A percentile compares a stretch with the other conserved stretches of the same genome.
These are phyloP conservation scores for Verticillium tricorpus DNA, from an alignment of 2,329 filamentous ascomycete species.

Conservation along the genomic window DNA sequence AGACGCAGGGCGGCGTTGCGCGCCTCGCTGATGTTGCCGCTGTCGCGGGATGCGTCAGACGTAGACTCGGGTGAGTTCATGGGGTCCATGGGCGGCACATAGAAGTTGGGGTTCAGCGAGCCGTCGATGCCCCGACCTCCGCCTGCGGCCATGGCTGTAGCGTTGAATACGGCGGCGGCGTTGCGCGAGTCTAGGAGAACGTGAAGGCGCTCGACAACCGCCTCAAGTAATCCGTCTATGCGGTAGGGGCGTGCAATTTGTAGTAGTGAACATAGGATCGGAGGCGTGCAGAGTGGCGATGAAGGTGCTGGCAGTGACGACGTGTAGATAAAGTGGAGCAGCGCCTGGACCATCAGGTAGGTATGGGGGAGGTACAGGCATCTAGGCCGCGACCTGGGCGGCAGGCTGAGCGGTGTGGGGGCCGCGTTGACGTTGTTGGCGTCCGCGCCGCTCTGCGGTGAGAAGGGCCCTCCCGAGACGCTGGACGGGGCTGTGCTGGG, in stretches of 20 bases:
- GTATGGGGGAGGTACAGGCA: constrained; percentile 93
- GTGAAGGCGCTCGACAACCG: constrained; percentile 86
- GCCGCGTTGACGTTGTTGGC: constrained; percentile 48
- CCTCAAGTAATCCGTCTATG: constrained; percentile 87
- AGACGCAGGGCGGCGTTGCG: constrained; percentile 40
- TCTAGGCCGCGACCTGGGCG: constrained; percentile 67
- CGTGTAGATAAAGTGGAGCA: constrained; percentile 92
- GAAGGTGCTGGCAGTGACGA: constrained; percentile 74
- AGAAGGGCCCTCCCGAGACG: constrained; percentile 21
- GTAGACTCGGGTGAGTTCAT: constrained; percentile 23
- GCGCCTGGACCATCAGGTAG: constrained; percentile 78
- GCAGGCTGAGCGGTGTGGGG: constrained; percentile 52
- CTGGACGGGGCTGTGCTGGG: constrained; percentile 41
- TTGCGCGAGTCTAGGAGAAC: constrained; percentile 87
- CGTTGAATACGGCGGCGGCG: constrained; percentile 95
- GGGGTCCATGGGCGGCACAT: constrained; percentile 44
- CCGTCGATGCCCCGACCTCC: constrained; percentile 80
- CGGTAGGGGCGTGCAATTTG: constrained; percentile 92
- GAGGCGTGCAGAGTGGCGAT: constrained; percentile 81
- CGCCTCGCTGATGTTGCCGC: constrained; percentile 14
- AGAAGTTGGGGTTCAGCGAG: constrained; percentile 58
- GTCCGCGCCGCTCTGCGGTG: constrained; percentile 28
- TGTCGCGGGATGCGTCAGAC: constrained; percentile 8
- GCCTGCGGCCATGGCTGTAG: constrained; percentile 94
- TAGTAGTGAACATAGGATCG: constrained; percentile 90